Percentiles rank a stretch among this genome's conserved stretches.
Evolutionary conservation across 495 filamentous ascomycete species (phyloP).

Genomic region (Diplogelasinospora grovesii): DNA sequence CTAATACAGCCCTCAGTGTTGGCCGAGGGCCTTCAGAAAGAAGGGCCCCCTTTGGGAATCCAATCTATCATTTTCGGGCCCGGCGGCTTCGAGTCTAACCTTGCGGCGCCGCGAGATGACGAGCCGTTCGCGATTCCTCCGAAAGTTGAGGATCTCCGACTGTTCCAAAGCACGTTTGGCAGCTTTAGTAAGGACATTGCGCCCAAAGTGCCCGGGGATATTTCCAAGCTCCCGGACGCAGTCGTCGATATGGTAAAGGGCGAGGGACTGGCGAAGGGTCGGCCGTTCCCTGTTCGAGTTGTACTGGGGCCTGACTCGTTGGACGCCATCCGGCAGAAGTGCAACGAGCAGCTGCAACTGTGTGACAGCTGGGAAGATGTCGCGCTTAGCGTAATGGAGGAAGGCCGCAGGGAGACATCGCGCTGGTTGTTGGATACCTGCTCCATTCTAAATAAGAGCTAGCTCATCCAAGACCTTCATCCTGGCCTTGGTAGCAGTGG

Average conservation of each 20-base stretch:
- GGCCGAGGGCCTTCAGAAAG: constrained; percentile 16
- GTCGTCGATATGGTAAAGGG: constrained; percentile 16
- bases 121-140: not conserved
- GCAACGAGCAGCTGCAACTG: constrained; percentile 10
- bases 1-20: constrained; percentile 8
- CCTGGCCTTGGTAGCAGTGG: too few species aligned
- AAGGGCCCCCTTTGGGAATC: constrained; percentile 11
- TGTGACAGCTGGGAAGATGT: constrained; percentile 14
- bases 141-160: constrained; percentile 7
- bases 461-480: too few species aligned
- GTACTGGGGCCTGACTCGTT: constrained; percentile 10
- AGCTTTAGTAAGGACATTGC: not conserved
- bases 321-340: constrained; percentile 12
- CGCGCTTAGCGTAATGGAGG: constrained; percentile 8
- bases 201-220: constrained; percentile 11
- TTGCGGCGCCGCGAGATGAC: not conserved
- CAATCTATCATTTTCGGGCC: constrained; percentile 17
- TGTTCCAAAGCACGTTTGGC: constrained; percentile 6
- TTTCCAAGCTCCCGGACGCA: constrained; percentile 11
- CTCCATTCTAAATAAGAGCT: constrained; percentile 7
- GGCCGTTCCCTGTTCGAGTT: constrained; percentile 9
- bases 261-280: constrained; percentile 7
- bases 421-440: constrained; percentile 8
- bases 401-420: constrained; percentile 8
- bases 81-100: constrained; percentile 13